Conservation (phyloP, 116 monocot genomes). For the Papilionanthe hybrid region DNA sequence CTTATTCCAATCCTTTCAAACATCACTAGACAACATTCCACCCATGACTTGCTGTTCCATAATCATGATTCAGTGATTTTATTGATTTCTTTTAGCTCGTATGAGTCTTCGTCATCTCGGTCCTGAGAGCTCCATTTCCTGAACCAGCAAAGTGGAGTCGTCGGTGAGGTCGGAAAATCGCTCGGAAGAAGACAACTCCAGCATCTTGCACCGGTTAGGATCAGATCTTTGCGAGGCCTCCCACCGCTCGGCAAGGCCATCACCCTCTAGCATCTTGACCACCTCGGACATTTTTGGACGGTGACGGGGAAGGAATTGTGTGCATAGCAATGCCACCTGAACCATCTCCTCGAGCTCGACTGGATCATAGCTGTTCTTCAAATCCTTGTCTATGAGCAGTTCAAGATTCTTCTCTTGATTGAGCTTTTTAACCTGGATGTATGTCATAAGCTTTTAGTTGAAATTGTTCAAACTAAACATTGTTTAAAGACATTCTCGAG, state of each 20-base stretch:
- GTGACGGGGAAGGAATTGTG: slow-evolving; percentile 43
- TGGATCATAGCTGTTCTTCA: slow-evolving; percentile 35
- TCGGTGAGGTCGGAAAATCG: slow-evolving; percentile 53
- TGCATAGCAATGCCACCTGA: slow-evolving; percentile 57
- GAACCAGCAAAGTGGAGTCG: slow-evolving; percentile 46
- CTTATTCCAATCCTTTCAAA: too few species aligned
- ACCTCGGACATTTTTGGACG: slow-evolving; percentile 71
- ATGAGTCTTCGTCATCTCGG: slow-evolving; percentile 25
- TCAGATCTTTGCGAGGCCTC: slow-evolving; percentile 46
- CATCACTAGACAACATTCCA: too few species aligned
- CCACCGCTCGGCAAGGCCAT: slow-evolving; percentile 67
- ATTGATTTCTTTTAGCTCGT: not conserved
- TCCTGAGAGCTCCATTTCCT: slow-evolving; percentile 68
- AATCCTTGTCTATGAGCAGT: slow-evolving; percentile 52
- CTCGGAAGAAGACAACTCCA: slow-evolving; percentile 29
- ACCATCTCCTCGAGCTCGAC: slow-evolving; percentile 64
- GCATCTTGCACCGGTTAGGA: slow-evolving; percentile 18
- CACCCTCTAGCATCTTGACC: slow-evolving; percentile 71
- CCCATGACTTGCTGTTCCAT: too few species aligned
- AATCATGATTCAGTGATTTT: not conserved
- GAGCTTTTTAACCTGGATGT: slow-evolving; percentile 49
- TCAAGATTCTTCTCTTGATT: slow-evolving; percentile 56
- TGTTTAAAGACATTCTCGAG: too few species aligned
- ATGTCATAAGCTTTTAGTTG: too few species aligned
- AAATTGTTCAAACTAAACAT: too few species aligned